Conservation (phyloP, 176 grass and related monocot genomes). For the Ampelocalamus luodianensis region DNA sequence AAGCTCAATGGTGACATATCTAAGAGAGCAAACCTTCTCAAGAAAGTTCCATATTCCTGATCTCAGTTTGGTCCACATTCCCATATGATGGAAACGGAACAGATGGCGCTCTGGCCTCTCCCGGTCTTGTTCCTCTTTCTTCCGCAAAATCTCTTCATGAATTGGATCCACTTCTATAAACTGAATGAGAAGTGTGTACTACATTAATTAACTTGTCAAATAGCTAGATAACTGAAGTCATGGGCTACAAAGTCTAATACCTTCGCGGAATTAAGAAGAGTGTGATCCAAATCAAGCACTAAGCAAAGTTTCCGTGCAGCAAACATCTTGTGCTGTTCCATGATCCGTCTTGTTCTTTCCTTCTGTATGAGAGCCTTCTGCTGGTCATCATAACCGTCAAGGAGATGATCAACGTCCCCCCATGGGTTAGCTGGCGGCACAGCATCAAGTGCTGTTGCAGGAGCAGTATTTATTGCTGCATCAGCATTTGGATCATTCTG, state of each 20-base stretch:
- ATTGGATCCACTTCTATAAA: constrained; percentile 84
- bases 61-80: constrained; percentile 98
- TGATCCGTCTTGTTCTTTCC: constrained; percentile 91
- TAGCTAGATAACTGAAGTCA: constrained; percentile 21
- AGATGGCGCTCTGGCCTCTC: constrained; percentile 78
- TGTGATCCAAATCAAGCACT: constrained; percentile 98
- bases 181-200: constrained; percentile 43
- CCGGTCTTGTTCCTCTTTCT: constrained; percentile 91
- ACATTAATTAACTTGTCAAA: constrained; percentile 34
- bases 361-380: constrained; percentile 94
- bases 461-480: constrained; percentile 31
- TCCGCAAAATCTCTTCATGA: constrained; percentile 86
- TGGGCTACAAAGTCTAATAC: constrained; percentile 52
- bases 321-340: constrained; percentile 89
- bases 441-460: constrained; percentile 33
- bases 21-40: constrained; percentile 68
- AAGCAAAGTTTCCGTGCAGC: constrained; percentile 81
- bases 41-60: constrained; percentile 99
- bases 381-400: constrained; percentile 90
- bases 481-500: constrained; percentile 49
- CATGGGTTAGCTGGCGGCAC: constrained; percentile 49
- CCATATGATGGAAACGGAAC: constrained; percentile 85
- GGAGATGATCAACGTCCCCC: constrained; percentile 80
- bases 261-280: constrained; percentile 96
- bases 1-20: background rate